Conservation (phyloP, 345 rosid species). For the Cochlearia excelsa region DNA sequence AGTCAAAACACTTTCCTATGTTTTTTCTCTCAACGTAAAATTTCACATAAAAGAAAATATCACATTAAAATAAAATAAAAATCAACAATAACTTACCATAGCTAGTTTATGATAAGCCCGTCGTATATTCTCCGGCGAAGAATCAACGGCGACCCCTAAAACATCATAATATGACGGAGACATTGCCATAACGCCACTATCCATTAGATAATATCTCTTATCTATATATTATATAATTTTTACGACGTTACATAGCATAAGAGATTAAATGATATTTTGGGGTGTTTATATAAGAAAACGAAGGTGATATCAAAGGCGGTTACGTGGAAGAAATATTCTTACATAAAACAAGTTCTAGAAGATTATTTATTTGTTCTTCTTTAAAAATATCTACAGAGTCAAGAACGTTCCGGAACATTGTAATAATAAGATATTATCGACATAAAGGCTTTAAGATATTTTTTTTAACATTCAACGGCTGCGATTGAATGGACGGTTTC, state of each 20-base stretch:
- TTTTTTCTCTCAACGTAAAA: background rate
- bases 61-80: background rate
- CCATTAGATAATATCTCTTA: conserved; percentile 15
- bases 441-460: conserved; percentile 9
- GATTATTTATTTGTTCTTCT: background rate
- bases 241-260: background rate
- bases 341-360: conserved; percentile 25
- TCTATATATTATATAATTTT: background rate
- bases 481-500: conserved; percentile 19
- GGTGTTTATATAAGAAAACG: conserved; percentile 20
- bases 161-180: conserved; percentile 51
- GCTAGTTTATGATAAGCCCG: conserved; percentile 85
- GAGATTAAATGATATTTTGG: background rate
- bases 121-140: conserved; percentile 75
- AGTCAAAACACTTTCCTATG: background rate
- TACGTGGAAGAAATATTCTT: conserved; percentile 14
- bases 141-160: conserved; percentile 71
- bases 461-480: conserved; percentile 18
- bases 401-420: conserved; percentile 32
- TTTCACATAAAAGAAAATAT: background rate
- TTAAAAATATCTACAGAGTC: conserved; percentile 26
- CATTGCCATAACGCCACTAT: conserved; percentile 36
- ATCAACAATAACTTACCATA: conserved; percentile 47
- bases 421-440: conserved; percentile 19
- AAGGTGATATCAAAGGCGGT: conserved; percentile 27